These are phyloP conservation scores for Aspergillus asperescens DNA, from an alignment of 495 filamentous ascomycete genomes.

Conservation along the genomic window DNA sequence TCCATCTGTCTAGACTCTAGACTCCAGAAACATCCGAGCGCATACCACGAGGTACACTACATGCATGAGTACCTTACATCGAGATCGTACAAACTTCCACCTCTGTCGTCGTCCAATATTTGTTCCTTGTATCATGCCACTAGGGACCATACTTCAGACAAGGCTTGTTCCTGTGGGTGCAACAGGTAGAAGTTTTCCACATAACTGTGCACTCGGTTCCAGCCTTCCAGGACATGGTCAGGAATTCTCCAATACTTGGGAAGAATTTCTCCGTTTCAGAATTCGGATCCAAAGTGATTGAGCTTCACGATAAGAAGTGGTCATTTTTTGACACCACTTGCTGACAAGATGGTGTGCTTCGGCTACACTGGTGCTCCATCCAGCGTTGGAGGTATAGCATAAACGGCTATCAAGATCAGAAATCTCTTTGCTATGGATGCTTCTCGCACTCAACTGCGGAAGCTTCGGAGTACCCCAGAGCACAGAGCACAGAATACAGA, in stretches of 20 bases:
- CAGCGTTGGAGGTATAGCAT: not conserved
- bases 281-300: not conserved
- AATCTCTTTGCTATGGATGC: too few species aligned
- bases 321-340: constrained; percentile 6
- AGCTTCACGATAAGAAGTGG: too few species aligned
- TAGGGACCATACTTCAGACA: not conserved
- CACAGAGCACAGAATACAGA: not conserved
- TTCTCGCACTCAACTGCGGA: not conserved
- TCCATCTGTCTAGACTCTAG: too few species aligned
- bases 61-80: constrained; percentile 12
- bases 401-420: too few species aligned
- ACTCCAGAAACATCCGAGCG: not conserved
- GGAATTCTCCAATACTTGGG: too few species aligned
- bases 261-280: too few species aligned
- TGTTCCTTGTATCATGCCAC: not conserved
- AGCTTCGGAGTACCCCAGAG: not conserved
- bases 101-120: not conserved
- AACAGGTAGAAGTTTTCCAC: not conserved
- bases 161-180: constrained; percentile 16
- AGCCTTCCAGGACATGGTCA: constrained; percentile 5
- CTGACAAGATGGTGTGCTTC: constrained; percentile 8
- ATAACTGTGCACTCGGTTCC: not conserved
- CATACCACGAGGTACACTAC: constrained; percentile 12
- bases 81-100: constrained; percentile 5
- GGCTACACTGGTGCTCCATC: too few species aligned